These are phyloP conservation scores for Ophiostoma pallidulum DNA, from an alignment of 2,329 filamentous ascomycete species.

Conservation along the genomic window DNA sequence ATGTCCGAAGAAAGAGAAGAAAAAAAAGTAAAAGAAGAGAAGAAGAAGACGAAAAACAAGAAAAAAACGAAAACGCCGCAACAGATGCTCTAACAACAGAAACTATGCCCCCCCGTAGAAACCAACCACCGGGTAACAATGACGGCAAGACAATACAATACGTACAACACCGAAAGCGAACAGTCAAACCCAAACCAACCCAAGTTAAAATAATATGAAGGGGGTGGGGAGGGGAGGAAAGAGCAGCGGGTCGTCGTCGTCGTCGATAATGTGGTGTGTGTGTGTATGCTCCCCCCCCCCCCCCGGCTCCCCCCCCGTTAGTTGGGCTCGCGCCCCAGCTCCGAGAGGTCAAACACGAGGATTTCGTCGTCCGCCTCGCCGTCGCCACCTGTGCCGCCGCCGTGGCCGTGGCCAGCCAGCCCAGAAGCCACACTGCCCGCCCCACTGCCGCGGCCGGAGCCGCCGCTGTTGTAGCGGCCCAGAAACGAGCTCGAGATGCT, in stretches of 20 bases:
- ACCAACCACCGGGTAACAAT: no score
- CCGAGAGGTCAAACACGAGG: constrained; percentile 63
- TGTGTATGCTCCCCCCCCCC: no score
- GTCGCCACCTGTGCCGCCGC: constrained; percentile 28
- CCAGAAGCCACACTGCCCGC: constrained; percentile 28
- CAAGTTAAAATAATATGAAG: neutral
- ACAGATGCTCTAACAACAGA: no score
- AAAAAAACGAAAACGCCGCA: neutral
- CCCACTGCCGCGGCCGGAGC: constrained; percentile 23
- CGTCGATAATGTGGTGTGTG: no score
- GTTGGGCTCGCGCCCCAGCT: constrained; percentile 49
- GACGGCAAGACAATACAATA: neutral
- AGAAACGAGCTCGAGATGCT: constrained; percentile 34
- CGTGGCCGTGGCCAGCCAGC: constrained; percentile 46
- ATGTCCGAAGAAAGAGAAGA: neutral
- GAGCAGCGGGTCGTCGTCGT: no score
- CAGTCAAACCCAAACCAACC: no score
- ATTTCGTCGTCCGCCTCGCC: constrained; percentile 56
- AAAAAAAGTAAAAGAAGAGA: neutral
- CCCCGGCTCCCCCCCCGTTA: no score
- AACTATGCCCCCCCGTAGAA: no score
- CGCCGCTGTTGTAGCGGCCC: constrained; percentile 15
- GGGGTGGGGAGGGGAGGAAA: neutral
- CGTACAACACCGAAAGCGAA: no score
- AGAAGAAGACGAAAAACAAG: neutral